These are phyloP conservation scores for Candida easanensis DNA, from an alignment of 805 yeast genomes.

Conservation along the genomic window DNA sequence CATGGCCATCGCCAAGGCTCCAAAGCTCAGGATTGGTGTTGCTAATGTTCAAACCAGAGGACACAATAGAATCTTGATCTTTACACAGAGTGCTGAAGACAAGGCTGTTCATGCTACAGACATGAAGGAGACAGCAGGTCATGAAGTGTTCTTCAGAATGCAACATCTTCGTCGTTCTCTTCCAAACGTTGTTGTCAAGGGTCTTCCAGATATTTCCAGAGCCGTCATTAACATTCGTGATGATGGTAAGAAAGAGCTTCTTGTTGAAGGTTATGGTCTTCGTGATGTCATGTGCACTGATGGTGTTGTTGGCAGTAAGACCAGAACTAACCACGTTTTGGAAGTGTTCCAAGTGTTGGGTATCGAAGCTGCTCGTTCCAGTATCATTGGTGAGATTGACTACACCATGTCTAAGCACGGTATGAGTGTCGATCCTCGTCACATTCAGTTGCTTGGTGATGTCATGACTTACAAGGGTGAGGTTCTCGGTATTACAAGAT, in stretches of 20 bases:
- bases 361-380: slow-evolving; percentile 94
- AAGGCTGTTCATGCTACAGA: background rate
- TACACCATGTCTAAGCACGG: slow-evolving; percentile 99
- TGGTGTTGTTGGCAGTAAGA: slow-evolving; percentile 87
- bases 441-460: slow-evolving; percentile 93
- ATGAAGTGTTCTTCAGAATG: slow-evolving; percentile 76
- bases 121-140: background rate
- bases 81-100: slow-evolving; percentile 18
- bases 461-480: slow-evolving; percentile 99
- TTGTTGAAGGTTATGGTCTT: slow-evolving; percentile 97
- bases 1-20: slow-evolving; percentile 74
- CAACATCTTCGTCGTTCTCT: slow-evolving; percentile 84
- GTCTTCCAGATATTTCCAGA: slow-evolving; percentile 85
- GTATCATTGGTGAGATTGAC: slow-evolving; percentile 91
- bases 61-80: slow-evolving; percentile 61
- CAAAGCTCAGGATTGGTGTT: slow-evolving; percentile 79
- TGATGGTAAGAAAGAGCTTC: slow-evolving; percentile 80
- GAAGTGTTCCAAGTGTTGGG: slow-evolving; percentile 90
- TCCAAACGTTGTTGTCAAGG: slow-evolving; percentile 89
- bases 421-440: slow-evolving; percentile 99
- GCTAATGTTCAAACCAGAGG: slow-evolving; percentile 70
- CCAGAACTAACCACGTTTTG: slow-evolving; percentile 87
- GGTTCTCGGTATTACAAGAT: slow-evolving; percentile 95
- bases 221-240: slow-evolving; percentile 94
- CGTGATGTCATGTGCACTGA: slow-evolving; percentile 97